Conservation (phyloP, 2,329 filamentous ascomycete species). For the Ceratocystis eucalypticola region DNA sequence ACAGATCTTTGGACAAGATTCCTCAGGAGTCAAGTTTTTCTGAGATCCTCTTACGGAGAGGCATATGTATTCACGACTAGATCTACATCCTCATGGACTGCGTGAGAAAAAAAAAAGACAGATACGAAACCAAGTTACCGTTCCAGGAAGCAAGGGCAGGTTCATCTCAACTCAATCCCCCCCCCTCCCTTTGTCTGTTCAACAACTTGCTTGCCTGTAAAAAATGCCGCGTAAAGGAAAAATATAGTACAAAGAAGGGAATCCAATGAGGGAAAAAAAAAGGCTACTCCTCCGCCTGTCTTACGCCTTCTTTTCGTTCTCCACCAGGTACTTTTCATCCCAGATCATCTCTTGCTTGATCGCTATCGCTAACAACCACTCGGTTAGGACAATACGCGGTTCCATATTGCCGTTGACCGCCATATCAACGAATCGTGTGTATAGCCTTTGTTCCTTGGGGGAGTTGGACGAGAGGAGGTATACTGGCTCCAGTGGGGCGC, state of each 20-base stretch:
- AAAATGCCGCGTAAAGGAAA: constrained; percentile 1
- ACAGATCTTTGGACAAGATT: constrained; percentile 81
- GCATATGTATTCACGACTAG: too few relatives aligned
- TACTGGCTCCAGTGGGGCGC: constrained; percentile 54
- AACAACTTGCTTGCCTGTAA: not conserved
- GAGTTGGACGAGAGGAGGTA: constrained; percentile 66
- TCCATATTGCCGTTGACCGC: constrained; percentile 65
- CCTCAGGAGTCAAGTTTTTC: constrained; percentile 93
- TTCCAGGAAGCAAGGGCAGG: not conserved
- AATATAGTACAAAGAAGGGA: not conserved
- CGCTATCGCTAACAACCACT: constrained; percentile 82
- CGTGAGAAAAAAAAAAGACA: constrained; percentile 1
- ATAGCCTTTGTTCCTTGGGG: constrained; percentile 56
- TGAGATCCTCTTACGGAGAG: constrained; percentile 31
- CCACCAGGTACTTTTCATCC: constrained; percentile 46
- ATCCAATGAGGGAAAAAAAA: not conserved
- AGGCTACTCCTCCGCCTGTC: not conserved
- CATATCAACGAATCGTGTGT: constrained; percentile 68
- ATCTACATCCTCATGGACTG: too few relatives aligned
- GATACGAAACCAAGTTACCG: not conserved
- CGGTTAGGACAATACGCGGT: constrained; percentile 65
- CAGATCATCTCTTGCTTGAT: constrained; percentile 75
- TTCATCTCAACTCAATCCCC: too few relatives aligned
- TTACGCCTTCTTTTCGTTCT: constrained; percentile 22
- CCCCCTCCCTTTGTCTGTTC: too few relatives aligned